Percentiles rank a stretch among this genome's conserved stretches.
Conservation (phyloP, 2,329 filamentous ascomycete species). For the Dothideomycetidae sp. region DNA sequence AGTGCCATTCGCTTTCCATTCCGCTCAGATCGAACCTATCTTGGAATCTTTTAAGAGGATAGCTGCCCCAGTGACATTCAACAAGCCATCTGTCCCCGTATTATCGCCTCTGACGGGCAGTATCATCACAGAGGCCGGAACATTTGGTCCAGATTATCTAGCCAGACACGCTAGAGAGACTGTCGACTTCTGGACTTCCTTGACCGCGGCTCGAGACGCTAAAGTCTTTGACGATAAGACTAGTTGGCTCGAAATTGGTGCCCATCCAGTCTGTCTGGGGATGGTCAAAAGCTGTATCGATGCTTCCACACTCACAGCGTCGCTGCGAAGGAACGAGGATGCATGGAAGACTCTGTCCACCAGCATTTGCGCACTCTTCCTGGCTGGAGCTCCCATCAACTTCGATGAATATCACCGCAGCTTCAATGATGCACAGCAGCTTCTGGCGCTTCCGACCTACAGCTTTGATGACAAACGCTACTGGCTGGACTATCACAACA, state of each 20-base stretch:
- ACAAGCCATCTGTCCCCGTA: constrained; percentile 44
- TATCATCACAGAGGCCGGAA: constrained; percentile 42
- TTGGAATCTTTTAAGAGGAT: constrained; percentile 44
- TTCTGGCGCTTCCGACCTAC: constrained; percentile 55
- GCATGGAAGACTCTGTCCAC: constrained; percentile 49
- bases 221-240: constrained; percentile 50
- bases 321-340: constrained; percentile 48
- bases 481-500: constrained; percentile 56
- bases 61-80: constrained; percentile 41
- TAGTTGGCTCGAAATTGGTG: constrained; percentile 60
- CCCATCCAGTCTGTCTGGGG: constrained; percentile 53
- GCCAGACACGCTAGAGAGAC: constrained; percentile 50
- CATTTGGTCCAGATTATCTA: constrained; percentile 49
- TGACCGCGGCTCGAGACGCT: constrained; percentile 44
- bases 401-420: constrained; percentile 58
- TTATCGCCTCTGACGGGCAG: constrained; percentile 53
- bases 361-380: constrained; percentile 46
- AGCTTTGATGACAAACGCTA: constrained; percentile 58
- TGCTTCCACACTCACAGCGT: constrained; percentile 41
- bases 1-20: constrained; percentile 54
- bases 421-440: constrained; percentile 42
- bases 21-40: constrained; percentile 49
- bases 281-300: constrained; percentile 54
- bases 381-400: constrained; percentile 47
- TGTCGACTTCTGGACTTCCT: constrained; percentile 52